phyloP scores from a whole-genome alignment of 208 protist species.

The Crithidia mellificae region DNA sequence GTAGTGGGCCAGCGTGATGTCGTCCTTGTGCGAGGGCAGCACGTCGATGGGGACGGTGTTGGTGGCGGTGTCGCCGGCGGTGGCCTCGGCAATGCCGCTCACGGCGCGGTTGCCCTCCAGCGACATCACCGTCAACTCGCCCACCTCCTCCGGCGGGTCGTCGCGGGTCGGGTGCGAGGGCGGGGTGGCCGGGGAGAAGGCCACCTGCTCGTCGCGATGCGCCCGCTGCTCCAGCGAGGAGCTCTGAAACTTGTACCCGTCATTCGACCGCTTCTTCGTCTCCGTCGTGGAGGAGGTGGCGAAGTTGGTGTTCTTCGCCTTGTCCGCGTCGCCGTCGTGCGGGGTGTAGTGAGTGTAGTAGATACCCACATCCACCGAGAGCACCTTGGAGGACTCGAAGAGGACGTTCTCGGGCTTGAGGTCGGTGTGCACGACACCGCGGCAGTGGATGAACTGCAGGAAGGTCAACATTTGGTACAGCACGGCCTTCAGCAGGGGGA shows the following conservation, averaged over 20 bases:
- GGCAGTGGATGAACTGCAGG: constrained; percentile 94
- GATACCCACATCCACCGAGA: constrained; percentile 41
- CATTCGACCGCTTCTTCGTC: constrained; percentile 32
- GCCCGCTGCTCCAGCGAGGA: constrained; percentile 39
- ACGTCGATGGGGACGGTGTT: constrained; percentile 44
- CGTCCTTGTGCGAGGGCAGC: constrained; percentile 82
- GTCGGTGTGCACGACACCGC: constrained; percentile 97
- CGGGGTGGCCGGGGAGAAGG: constrained; percentile 8
- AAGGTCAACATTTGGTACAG: constrained; percentile 85
- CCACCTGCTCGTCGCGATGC: constrained; percentile 32
- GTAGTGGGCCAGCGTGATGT: constrained; percentile 50
- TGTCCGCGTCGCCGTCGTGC: neutral
- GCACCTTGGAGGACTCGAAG: constrained; percentile 60
- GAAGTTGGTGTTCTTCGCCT: neutral
- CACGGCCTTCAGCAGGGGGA: constrained; percentile 94
- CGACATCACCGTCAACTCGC: constrained; percentile 4
- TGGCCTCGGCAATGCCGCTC: neutral
- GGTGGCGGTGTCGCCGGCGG: constrained; percentile 6
- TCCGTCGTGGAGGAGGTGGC: constrained; percentile 2
- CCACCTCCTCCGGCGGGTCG: neutral
- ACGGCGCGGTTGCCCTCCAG: constrained; percentile 5
- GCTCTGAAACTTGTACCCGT: constrained; percentile 38
- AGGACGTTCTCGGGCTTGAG: constrained; percentile 97
- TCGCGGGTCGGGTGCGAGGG: neutral
- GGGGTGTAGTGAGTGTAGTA: constrained; percentile 37